phyloP scores from a whole-genome alignment of 2,329 filamentous ascomycete species.

The Byssochlamys sp. region DNA sequence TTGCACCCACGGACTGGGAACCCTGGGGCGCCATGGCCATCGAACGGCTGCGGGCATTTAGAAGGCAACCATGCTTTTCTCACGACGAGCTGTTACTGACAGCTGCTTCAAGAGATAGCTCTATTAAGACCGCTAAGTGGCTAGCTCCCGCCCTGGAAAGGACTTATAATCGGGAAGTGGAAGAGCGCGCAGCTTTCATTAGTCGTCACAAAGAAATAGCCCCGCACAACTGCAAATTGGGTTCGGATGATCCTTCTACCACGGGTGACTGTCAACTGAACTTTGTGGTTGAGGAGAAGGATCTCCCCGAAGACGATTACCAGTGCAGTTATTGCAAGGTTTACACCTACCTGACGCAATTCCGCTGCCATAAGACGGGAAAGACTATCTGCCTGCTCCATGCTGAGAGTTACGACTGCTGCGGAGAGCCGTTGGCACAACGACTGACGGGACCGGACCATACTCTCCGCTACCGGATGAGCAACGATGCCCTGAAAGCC shows the following conservation, averaged over 20 bases:
- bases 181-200: slow-evolving; percentile 59
- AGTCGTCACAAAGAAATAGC: slow-evolving; percentile 50
- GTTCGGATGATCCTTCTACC: slow-evolving; percentile 37
- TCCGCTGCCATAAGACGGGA: slow-evolving; percentile 70
- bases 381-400: slow-evolving; percentile 77
- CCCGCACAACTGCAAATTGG: slow-evolving; percentile 48
- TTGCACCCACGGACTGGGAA: slow-evolving; percentile 91
- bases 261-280: slow-evolving; percentile 47
- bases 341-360: slow-evolving; percentile 82
- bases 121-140: slow-evolving; percentile 91
- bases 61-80: slow-evolving; percentile 89
- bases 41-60: slow-evolving; percentile 73
- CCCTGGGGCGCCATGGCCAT: slow-evolving; percentile 80
- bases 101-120: slow-evolving; percentile 68
- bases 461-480: slow-evolving; percentile 65
- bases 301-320: slow-evolving; percentile 83
- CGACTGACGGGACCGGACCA: slow-evolving; percentile 64
- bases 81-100: slow-evolving; percentile 92
- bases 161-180: slow-evolving; percentile 63
- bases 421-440: slow-evolving; percentile 56
- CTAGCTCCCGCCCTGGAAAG: slow-evolving; percentile 75
- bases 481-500: slow-evolving; percentile 57
- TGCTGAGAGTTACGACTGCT: slow-evolving; percentile 71
- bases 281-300: slow-evolving; percentile 58
- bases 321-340: slow-evolving; percentile 86